Evolutionary conservation across 805 yeast species (phyloP), one percentile per base, ranked within the genome.

Genomic region (Cyberlindnera saturnus): DNA sequence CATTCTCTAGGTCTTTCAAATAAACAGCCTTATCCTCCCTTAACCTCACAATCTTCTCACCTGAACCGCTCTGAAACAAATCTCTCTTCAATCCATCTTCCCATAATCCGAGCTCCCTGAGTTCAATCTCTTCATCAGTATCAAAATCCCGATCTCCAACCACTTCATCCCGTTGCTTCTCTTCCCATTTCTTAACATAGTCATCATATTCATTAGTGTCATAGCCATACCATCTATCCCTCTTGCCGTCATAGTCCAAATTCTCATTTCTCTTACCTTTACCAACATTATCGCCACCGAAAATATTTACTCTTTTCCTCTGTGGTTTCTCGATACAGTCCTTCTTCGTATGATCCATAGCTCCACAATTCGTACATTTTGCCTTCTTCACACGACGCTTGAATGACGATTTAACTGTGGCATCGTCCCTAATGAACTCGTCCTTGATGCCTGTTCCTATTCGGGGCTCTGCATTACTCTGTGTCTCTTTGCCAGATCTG

Each of bases 21-120:
- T 87, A 78, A 48, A 77, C 62, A n/a, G 96, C 95, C 33, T 78
- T 78, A 56, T 88, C 96, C 47, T 81, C 84, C 42, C 90, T 59
- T 29, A 84, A 77, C 39, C 96, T 64, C 0, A 84, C 72, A 8
- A 75, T 60, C 41, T 65, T 67, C 57, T 59, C 73, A 14, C 28
- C 20, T 18, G 18, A 32, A 66, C 57, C 62, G 2, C 35, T 16
- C 20, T 20, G n/a, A 4, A n/a, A 17, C 11, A 17, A n/a, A 17
- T 39, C 44, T 9, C 28, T 32, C 28, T 38, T 38, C 4, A 42
- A 13, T 2, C 34, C 34, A 6, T 47, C 50, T n/a, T 56, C 55
- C 56, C 57, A 52, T 4, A 57, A 39, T 3, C 74, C 75, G 26
- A 69, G 49, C 47, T 70, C 72, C 41, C 51, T 60, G 53, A 72